phyloP scores from a whole-genome alignment of 2,329 filamentous ascomycete genomes.

The Ilyonectria mors-panacis region DNA sequence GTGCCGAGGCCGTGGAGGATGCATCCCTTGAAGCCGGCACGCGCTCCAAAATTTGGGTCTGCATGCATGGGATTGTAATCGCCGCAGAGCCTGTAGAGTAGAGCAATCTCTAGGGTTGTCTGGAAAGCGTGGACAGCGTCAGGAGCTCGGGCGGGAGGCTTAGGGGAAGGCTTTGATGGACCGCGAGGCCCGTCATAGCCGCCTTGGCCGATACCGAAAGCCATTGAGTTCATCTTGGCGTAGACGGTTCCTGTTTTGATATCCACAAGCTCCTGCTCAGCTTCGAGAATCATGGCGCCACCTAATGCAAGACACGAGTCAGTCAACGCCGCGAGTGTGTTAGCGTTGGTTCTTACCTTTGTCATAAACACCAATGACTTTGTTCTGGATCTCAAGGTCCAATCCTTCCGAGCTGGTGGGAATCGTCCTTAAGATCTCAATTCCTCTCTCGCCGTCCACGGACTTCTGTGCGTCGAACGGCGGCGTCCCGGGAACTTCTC shows the following conservation, averaged over 20 bases:
- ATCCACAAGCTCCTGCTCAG: constrained; percentile 57
- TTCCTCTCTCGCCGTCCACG: constrained; percentile 59
- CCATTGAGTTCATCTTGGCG: constrained; percentile 55
- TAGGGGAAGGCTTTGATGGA: constrained; percentile 50
- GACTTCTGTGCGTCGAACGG: constrained; percentile 58
- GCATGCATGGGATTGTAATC: constrained; percentile 66
- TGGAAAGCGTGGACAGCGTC: constrained; percentile 56
- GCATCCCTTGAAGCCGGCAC: constrained; percentile 61
- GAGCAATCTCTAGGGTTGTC: constrained; percentile 56
- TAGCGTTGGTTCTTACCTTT: constrained; percentile 47
- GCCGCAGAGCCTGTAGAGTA: constrained; percentile 62
- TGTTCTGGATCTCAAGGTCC: constrained; percentile 57
- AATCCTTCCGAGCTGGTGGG: constrained; percentile 54
- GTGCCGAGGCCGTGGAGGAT: constrained; percentile 64
- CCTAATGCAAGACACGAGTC: constrained; percentile 38
- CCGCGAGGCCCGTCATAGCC: constrained; percentile 61
- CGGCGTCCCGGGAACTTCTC: constrained; percentile 56
- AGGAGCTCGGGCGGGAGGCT: constrained; percentile 53
- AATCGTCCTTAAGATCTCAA: constrained; percentile 56
- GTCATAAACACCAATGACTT: constrained; percentile 62
- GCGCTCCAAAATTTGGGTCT: constrained; percentile 58
- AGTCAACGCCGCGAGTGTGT: background rate
- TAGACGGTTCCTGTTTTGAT: constrained; percentile 56
- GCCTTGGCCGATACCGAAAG: constrained; percentile 62
- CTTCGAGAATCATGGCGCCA: constrained; percentile 59